Percentiles rank a stretch among this genome's conserved stretches.
phyloP scores from a whole-genome alignment of 306 rosid species.

The Hippophae gyantsensis region DNA sequence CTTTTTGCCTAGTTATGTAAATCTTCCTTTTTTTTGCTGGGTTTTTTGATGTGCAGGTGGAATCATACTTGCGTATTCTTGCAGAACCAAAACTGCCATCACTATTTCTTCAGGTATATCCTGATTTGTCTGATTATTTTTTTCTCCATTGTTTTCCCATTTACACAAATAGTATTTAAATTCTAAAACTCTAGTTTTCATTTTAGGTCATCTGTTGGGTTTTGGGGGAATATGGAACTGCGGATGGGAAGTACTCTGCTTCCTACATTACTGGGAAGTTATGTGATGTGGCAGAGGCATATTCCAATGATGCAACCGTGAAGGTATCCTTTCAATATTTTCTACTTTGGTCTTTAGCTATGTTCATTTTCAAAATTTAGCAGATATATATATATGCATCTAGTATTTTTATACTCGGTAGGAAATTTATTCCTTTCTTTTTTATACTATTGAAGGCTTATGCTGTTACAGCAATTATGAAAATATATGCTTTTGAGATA shows the following conservation, averaged over 20 bases:
- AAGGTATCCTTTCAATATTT: constrained; percentile 42
- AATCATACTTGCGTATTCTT: constrained; percentile 69
- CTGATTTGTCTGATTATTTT: constrained; percentile 6
- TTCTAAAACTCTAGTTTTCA: constrained; percentile 24
- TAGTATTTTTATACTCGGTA: too few species aligned
- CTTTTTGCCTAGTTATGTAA: too few species aligned
- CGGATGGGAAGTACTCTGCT: constrained; percentile 77
- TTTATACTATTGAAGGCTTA: constrained; percentile 58
- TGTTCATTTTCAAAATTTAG: too few species aligned
- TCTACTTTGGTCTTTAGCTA: not conserved
- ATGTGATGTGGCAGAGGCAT: constrained; percentile 89
- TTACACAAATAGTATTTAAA: not conserved
- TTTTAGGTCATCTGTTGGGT: constrained; percentile 98
- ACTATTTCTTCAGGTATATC: constrained; percentile 72
- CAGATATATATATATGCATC: too few species aligned
- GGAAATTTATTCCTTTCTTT: constrained; percentile 8
- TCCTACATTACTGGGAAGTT: constrained; percentile 77
- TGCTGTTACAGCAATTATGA: constrained; percentile 80
- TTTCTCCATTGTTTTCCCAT: not conserved
- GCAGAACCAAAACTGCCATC: constrained; percentile 95
- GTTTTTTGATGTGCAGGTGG: constrained; percentile 50
- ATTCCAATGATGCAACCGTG: constrained; percentile 80
- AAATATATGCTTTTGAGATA: constrained; percentile 74
- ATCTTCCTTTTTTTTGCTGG: constrained; percentile 9
- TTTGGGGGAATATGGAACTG: constrained; percentile 90